phyloP scores from a whole-genome alignment of 208 protist genomes.

The Wallacemonas sp. region DNA sequence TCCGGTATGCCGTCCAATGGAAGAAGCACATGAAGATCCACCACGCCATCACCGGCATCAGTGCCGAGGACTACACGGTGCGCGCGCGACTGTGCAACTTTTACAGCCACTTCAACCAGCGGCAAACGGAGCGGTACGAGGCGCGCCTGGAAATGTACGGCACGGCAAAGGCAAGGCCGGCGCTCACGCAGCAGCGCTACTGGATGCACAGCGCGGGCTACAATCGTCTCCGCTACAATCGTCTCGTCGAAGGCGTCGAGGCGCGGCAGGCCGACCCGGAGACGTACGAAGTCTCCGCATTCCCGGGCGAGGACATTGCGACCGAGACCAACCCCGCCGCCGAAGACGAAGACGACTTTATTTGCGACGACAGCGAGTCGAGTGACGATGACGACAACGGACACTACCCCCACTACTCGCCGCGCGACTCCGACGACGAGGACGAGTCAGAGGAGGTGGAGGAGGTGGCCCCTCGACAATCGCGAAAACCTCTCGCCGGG shows the following conservation, averaged over 20 bases:
- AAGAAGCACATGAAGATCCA: constrained; percentile 60
- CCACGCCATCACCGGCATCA: constrained; percentile 39
- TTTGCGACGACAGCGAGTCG: constrained; percentile 40
- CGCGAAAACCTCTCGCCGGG: background rate
- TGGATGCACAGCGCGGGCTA: constrained; percentile 81
- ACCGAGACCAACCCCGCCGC: constrained; percentile 34
- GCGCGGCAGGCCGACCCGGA: constrained; percentile 42
- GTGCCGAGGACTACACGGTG: constrained; percentile 66
- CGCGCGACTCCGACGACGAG: constrained; percentile 11
- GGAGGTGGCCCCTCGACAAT: background rate
- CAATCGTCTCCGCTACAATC: constrained; percentile 86
- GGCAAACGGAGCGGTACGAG: constrained; percentile 45
- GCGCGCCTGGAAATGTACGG: constrained; percentile 14
- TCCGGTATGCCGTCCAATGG: constrained; percentile 62
- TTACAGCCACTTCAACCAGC: constrained; percentile 77
- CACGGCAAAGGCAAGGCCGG: constrained; percentile 20
- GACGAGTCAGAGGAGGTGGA: constrained; percentile 13
- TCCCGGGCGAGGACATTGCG: constrained; percentile 45
- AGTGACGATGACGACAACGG: constrained; percentile 20
- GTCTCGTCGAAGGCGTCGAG: constrained; percentile 69
- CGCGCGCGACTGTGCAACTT: constrained; percentile 74
- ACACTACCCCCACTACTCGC: constrained; percentile 24
- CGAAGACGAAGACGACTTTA: constrained; percentile 38
- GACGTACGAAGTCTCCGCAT: constrained; percentile 39
- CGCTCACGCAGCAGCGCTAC: constrained; percentile 71